These are phyloP conservation scores for Piromyces finnis DNA, from an alignment of 192 early-diverging fungal genomes.

Conservation along the genomic window DNA sequence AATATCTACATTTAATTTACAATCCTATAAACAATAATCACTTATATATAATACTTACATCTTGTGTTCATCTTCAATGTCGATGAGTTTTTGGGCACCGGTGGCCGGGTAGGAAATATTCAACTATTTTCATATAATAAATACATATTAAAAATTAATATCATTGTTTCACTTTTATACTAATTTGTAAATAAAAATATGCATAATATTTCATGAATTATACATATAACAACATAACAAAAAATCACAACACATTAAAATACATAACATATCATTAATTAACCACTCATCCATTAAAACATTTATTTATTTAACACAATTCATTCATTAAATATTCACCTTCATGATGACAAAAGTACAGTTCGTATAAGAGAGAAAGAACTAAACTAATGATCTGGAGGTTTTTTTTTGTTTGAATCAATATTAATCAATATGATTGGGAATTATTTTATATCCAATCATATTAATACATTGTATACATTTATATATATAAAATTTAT, in stretches of 20 bases:
- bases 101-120: slow-evolving; percentile 98
- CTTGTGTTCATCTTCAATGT: slow-evolving; percentile 92
- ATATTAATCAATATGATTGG: neutral
- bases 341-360: neutral
- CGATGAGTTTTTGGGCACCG: slow-evolving; percentile 94
- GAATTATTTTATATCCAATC: neutral
- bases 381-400: neutral
- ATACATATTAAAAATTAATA: no score
- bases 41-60: slow-evolving; percentile 59
- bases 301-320: neutral
- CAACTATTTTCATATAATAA: slow-evolving; percentile 64
- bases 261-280: no score
- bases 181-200: no score
- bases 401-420: neutral
- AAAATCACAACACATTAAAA: no score
- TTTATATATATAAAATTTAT: neutral
- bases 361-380: neutral
- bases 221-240: neutral
- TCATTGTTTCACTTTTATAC: no score
- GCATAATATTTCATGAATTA: neutral
- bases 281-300: no score
- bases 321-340: neutral
- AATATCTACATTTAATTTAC: no score
- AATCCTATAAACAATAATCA: no score
- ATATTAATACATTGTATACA: neutral